Evolutionary conservation across 306 rosid genomes (phyloP), one percentile per base, ranked within the genome.

Genomic region (Citrullus amarus): DNA sequence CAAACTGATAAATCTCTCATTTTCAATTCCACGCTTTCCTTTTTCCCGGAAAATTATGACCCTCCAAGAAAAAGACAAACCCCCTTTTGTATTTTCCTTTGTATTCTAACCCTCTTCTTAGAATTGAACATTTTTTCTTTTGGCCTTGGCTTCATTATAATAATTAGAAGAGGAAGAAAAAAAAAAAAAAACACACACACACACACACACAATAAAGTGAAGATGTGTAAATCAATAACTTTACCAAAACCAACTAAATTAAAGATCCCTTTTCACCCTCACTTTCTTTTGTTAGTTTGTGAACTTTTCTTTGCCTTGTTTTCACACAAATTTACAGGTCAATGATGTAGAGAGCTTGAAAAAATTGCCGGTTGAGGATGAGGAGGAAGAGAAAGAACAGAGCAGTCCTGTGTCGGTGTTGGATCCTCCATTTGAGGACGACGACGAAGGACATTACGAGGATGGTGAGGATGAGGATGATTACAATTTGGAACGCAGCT

Each of bases 331-430:
- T 32, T 51, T 79, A 62, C 38, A 90, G 96, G 91, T 83, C 84
- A 74, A 78, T 51, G 87, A 73, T 68, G 79, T 9, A 54, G 89
- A 83, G 76, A 81, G 82, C 57, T 78, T 78, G 41, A 78, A 86
- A 58, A 86, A 86, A 78, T 80, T 87, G 72, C 86, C 85, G 79
- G 85, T 25, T 22, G 84, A 70, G 67, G 87, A 84, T 22, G 89
- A 86, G 79, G 92, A 88, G 63, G 96, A 92, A 78, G 99, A 96
- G 68, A 96, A 96, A 72, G 98, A 96, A 80, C 99, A 91, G 60
- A 85, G 87, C 79, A 96, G 99, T 83, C 99, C 99, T 3, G 98
- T 96, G 7, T 96, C 97, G 2, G 88, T 96, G 16, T 87, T 96
- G 89, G 98, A 93, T 83, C 93, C 99, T 84, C 97, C 91, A 10